Base-by-base conservation (phyloP, 225 moss, liverwort and hornwort species). In the Thuidium tamariscinum region DNA sequence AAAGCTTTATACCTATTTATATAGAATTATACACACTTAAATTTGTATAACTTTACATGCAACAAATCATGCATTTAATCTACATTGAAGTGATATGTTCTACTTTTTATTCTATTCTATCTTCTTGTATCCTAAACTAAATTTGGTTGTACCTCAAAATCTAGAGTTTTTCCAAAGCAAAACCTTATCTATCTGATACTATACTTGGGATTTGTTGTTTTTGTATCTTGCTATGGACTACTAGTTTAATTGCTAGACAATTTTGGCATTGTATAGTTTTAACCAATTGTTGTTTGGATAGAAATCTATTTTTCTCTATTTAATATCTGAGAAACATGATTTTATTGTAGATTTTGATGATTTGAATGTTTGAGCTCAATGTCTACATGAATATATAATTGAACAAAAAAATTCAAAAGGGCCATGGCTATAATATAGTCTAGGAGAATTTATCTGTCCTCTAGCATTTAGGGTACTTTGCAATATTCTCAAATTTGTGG, bases 251-350 rank as follows among this genome's bases (percentile, higher is more conserved):
- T 3, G 0, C 36, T 3, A 36, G 5, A 36, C 19, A 66, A 20
- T 11, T 36, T 66, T 21, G 6, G 36, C 11, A 66, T 66, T 2
- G 11, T 10, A 3, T 37, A 37, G 3, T 37, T 12, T 5, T 1
- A 36, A 12, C 12, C 4, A 67, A 13, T 67, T 22, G 4, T 37
- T 39, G 13, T 37, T 22, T 22, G 5, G 4, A 66, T 11, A 66
- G 10, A 1, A 36, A 3, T 11, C n/a, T n/a, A 66, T 11, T 66
- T 20, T 66, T 19, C 3, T 1, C 20, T 2, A 29, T 6, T 36
- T 0, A 0, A 11, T 36, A 36, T 3, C 0, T 66, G 21, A 66
- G 5, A 66, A 36, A 3, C 6, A 36, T 20, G 11, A 21, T n/a
- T 34, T 64, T 34, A 5, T 17, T 32, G 34, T n/a, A n/a, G n/a